These are phyloP conservation scores for Aspergillus persii DNA, from an alignment of 2,329 filamentous ascomycete genomes.

Conservation along the genomic window DNA sequence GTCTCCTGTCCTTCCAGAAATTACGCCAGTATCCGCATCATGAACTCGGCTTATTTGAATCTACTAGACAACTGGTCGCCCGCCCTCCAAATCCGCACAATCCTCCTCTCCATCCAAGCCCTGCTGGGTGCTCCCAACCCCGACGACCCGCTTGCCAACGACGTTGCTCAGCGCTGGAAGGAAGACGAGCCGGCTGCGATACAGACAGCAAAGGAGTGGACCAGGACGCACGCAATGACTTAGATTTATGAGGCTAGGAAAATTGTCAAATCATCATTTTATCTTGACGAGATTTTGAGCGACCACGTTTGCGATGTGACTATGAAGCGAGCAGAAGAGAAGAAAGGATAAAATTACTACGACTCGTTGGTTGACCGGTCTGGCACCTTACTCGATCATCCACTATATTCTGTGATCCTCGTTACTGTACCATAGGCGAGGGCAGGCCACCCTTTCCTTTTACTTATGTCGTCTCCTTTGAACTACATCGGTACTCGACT, in stretches of 20 bases:
- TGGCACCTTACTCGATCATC: slow-evolving; percentile 15
- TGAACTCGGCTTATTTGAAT: slow-evolving; percentile 12
- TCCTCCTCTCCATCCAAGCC: slow-evolving; percentile 97
- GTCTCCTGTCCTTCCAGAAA: slow-evolving; percentile 23
- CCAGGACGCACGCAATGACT: slow-evolving; percentile 71
- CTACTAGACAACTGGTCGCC: slow-evolving; percentile 92
- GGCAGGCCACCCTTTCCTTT: slow-evolving; percentile 1
- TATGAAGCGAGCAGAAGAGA: slow-evolving; percentile 24
- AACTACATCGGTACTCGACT: slow-evolving; percentile 9
- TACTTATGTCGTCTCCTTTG: not conserved
- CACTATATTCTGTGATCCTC: slow-evolving; percentile 4
- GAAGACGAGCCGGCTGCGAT: slow-evolving; percentile 92
- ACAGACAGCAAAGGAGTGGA: slow-evolving; percentile 90
- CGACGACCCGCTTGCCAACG: slow-evolving; percentile 95
- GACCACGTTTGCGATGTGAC: slow-evolving; percentile 29
- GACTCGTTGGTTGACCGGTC: slow-evolving; percentile 10
- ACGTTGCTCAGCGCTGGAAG: slow-evolving; percentile 98
- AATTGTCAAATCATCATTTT: slow-evolving; percentile 3
- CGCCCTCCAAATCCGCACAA: slow-evolving; percentile 94
- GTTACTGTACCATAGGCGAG: slow-evolving; percentile 2
- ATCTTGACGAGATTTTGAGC: slow-evolving; percentile 15
- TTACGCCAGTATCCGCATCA: not conserved
- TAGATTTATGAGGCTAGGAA: slow-evolving; percentile 22
- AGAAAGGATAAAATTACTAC: slow-evolving; percentile 9
- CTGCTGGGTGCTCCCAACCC: slow-evolving; percentile 94